Evolutionary conservation across 1,284 basidiomycete species (phyloP).

Genomic region (Apiotrichum mycotoxinovorans): DNA sequence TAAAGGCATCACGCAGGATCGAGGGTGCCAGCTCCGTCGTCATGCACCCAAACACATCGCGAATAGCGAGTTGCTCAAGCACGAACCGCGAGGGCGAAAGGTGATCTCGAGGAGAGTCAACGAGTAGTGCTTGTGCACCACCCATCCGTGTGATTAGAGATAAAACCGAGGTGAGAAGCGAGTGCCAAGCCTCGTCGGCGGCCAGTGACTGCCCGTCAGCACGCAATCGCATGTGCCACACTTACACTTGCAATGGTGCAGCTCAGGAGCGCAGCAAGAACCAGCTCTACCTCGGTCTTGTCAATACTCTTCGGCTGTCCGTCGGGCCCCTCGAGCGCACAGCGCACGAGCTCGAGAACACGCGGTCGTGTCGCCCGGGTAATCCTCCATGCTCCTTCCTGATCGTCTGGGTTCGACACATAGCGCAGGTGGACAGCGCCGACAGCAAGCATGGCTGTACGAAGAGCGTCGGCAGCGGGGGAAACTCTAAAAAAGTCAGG

Average conservation of each 20-base stretch:
- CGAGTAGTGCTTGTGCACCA: conserved; percentile 40
- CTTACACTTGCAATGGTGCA: conserved; percentile 46
- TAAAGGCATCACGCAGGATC: conserved; percentile 42
- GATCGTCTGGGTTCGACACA: conserved; percentile 31
- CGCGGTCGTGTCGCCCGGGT: conserved; percentile 29
- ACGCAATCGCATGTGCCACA: conserved; percentile 25
- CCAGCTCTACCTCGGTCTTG: conserved; percentile 38
- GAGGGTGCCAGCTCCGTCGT: conserved; percentile 42
- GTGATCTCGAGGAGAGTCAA: conserved; percentile 31
- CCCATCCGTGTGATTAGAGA: conserved; percentile 40
- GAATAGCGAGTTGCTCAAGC: conserved; percentile 45
- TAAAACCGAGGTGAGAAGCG: conserved; percentile 39
- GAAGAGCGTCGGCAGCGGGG: conserved; percentile 41
- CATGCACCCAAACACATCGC: conserved; percentile 48
- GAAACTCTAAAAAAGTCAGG: conserved; percentile 19
- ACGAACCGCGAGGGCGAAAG: conserved; percentile 42
- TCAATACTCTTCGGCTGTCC: conserved; percentile 28
- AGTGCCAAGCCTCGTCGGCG: conserved; percentile 46
- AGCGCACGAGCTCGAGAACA: conserved; percentile 31
- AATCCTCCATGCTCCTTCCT: conserved; percentile 35
- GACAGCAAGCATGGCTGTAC: conserved; percentile 40
- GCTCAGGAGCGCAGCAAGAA: conserved; percentile 40
- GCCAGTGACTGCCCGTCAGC: conserved; percentile 33
- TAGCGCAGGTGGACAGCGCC: conserved; percentile 44
- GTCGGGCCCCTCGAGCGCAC: conserved; percentile 27